A percentile compares a stretch with the other conserved stretches of the same genome.
Conservation (phyloP, 192 early-diverging fungal species). For the Mortierella claussenii region DNA sequence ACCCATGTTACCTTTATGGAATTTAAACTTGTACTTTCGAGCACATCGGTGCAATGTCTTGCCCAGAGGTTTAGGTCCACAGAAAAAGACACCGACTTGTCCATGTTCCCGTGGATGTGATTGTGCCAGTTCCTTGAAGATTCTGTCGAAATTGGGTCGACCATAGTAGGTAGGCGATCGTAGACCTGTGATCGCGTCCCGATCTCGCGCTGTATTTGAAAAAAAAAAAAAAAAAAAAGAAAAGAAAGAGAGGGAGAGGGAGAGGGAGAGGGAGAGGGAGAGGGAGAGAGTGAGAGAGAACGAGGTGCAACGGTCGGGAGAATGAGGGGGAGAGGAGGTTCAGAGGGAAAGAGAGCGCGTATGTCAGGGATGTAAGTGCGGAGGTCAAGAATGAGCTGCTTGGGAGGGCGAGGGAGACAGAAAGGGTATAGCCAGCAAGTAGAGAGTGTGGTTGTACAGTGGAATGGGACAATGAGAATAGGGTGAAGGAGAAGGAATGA, state of each 20-base stretch:
- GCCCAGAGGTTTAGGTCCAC: constrained; percentile 80
- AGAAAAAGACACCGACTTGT: constrained; percentile 90
- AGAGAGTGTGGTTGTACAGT: too few species aligned
- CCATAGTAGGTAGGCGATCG: constrained; percentile 82
- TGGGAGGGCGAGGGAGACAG: too few species aligned
- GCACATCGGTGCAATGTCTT: constrained; percentile 64
- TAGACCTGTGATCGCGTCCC: constrained; percentile 80
- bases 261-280: too few species aligned
- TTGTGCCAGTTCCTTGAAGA: constrained; percentile 72
- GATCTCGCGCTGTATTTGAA: constrained; percentile 3
- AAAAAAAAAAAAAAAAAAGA: background rate
- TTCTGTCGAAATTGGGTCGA: constrained; percentile 79
- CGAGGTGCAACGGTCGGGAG: too few species aligned
- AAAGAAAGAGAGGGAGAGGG: background rate
- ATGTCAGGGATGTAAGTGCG: too few species aligned
- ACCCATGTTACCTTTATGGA: constrained; percentile 55
- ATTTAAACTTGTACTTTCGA: constrained; percentile 47
- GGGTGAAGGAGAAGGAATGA: too few species aligned
- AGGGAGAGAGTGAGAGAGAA: too few species aligned
- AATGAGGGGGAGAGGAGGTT: too few species aligned
- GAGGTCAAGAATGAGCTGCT: too few species aligned
- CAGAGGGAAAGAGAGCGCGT: too few species aligned
- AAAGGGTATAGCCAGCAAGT: too few species aligned
- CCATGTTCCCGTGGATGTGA: constrained; percentile 70
- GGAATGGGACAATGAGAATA: too few species aligned